A percentile compares a stretch with the other conserved stretches of the same genome.
These are phyloP conservation scores for Phytopythium aichiense DNA, from an alignment of 352 stramenopile genomes.

Conservation along the genomic window DNA sequence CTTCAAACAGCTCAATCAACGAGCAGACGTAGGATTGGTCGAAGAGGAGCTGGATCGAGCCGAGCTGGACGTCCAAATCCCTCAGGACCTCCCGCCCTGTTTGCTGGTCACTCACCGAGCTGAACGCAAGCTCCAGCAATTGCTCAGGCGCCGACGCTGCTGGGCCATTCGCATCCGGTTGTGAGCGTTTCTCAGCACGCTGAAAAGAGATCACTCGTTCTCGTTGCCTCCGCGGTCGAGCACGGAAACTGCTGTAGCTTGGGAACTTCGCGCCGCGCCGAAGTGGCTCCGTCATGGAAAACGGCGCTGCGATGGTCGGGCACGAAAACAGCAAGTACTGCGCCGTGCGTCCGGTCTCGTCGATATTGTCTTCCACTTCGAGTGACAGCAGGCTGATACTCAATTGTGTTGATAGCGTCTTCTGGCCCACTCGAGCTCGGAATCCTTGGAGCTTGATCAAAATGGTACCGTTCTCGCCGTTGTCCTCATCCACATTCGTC, in stretches of 20 bases:
- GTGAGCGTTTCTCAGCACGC: conserved; percentile 12
- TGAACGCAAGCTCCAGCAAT: conserved; percentile 63
- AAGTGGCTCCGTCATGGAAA: conserved; percentile 48
- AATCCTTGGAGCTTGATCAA: conserved; percentile 81
- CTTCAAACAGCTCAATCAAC: conserved; percentile 67
- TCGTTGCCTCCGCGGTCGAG: conserved; percentile 32
- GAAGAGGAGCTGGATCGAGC: conserved; percentile 79
- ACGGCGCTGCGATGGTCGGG: conserved; percentile 60
- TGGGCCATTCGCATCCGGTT: conserved; percentile 9
- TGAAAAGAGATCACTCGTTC: conserved; percentile 72
- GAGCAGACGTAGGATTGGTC: conserved; percentile 83
- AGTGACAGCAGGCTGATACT: conserved; percentile 66
- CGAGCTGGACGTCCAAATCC: conserved; percentile 69
- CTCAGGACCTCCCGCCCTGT: conserved; percentile 47
- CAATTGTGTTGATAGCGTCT: conserved; percentile 73
- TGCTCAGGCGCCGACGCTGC: conserved; percentile 27
- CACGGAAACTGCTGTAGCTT: conserved; percentile 21
- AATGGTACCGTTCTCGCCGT: conserved; percentile 57
- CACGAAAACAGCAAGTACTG: conserved; percentile 82
- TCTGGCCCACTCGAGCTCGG: conserved; percentile 71
- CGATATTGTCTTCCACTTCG: conserved; percentile 74
- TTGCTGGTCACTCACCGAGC: conserved; percentile 49
- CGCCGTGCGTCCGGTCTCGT: conserved; percentile 51
- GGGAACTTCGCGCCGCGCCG: conserved; percentile 34
- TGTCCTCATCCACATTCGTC: conserved; percentile 52